Evolutionary conservation across 2,329 filamentous ascomycete genomes (phyloP).

Genomic region (Calonectria hawksworthii): DNA sequence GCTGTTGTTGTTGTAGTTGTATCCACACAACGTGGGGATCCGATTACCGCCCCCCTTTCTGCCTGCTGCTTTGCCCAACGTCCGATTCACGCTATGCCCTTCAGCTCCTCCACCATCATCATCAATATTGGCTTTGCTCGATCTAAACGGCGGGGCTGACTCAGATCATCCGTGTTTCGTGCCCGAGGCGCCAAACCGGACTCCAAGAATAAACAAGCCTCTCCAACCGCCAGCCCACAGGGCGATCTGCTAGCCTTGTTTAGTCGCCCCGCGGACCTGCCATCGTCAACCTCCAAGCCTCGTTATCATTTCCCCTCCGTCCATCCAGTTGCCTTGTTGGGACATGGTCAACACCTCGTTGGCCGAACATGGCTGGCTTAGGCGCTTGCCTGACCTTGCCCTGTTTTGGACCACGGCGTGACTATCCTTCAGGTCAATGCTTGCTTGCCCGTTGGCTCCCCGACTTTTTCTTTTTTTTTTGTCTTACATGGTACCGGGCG

Average conservation of each 20-base stretch:
- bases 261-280: constrained; percentile 2
- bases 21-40: constrained; percentile 28
- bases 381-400: constrained; percentile 25
- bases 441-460: background rate
- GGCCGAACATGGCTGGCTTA: constrained; percentile 8
- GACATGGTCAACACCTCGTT: constrained; percentile 5
- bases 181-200: background rate
- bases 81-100: constrained; percentile 15
- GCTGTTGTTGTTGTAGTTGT: no score
- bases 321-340: constrained; percentile 15
- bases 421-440: background rate
- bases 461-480: no score
- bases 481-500: constrained; percentile 8
- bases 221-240: constrained; percentile 1
- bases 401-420: constrained; percentile 12
- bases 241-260: constrained; percentile 3
- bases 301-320: background rate
- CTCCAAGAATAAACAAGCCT: constrained; percentile 19
- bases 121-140: constrained; percentile 26
- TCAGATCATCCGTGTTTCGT: constrained; percentile 23
- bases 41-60: constrained; percentile 15
- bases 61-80: background rate
- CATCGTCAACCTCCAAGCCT: constrained; percentile 3
- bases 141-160: constrained; percentile 23
- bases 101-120: constrained; percentile 26